phyloP scores from a whole-genome alignment of 345 rosid genomes.

The Eucalyptus globulus region DNA sequence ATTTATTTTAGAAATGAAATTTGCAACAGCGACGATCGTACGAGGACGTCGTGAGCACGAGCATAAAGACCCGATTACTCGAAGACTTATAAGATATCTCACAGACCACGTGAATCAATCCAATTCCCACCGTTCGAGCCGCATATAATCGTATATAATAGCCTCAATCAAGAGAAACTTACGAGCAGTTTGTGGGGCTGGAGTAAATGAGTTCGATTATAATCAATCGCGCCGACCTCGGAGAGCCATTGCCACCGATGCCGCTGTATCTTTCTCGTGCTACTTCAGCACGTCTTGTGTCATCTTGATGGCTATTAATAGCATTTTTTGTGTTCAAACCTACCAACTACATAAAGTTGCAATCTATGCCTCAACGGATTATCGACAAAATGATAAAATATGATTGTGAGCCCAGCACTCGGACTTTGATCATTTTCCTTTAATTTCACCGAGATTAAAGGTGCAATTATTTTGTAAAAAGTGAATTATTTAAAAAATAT shows the following conservation, averaged over 20 bases:
- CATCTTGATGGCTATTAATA: neutral
- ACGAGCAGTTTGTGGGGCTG: neutral
- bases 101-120: neutral
- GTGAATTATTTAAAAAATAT: too few species aligned
- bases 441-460: neutral
- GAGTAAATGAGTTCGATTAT: neutral
- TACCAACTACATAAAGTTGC: neutral
- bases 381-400: neutral
- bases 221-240: neutral
- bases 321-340: neutral
- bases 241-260: neutral
- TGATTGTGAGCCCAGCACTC: neutral
- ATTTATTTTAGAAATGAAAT: neutral
- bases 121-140: neutral
- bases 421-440: neutral
- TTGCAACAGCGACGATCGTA: neutral
- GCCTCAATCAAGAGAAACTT: neutral
- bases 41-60: neutral
- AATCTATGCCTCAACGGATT: too few species aligned
- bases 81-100: neutral
- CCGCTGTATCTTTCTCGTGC: neutral
- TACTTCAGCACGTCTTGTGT: rapidly evolving
- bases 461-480: too few species aligned
- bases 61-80: neutral
- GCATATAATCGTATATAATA: neutral